Conservation (phyloP, 2,329 filamentous ascomycete genomes). For the Elsinoe arachidis region DNA sequence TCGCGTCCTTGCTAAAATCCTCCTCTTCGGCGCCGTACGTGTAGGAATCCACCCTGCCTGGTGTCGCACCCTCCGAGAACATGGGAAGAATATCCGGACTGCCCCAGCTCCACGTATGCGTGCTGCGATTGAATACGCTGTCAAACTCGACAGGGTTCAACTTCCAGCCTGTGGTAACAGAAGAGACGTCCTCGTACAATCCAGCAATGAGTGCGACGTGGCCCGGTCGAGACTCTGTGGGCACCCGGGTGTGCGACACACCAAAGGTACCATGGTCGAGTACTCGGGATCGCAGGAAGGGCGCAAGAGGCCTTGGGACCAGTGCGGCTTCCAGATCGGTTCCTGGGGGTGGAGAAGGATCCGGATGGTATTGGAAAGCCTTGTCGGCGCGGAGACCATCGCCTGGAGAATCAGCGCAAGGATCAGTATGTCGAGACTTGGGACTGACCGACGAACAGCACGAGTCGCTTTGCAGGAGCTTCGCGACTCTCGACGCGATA, state of each 20-base stretch:
- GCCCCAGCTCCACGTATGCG: conserved; percentile 98
- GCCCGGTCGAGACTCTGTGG: conserved; percentile 90
- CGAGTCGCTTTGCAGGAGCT: conserved; percentile 78
- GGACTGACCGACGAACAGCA: conserved; percentile 74
- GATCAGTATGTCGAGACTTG: neutral
- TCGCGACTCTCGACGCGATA: conserved; percentile 60
- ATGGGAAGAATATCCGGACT: conserved; percentile 95
- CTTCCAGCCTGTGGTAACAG: conserved; percentile 97
- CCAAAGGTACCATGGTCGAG: conserved; percentile 90
- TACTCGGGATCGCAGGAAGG: conserved; percentile 82
- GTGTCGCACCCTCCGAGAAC: conserved; percentile 88
- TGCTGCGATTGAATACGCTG: conserved; percentile 93
- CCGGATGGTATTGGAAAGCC: conserved; percentile 85
- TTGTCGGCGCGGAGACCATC: conserved; percentile 96
- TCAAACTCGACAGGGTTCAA: conserved; percentile 97
- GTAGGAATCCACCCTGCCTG: conserved; percentile 77
- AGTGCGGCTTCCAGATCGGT: conserved; percentile 53
- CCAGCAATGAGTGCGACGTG: conserved; percentile 96
- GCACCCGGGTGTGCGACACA: conserved; percentile 91
- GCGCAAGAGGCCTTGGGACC: conserved; percentile 72
- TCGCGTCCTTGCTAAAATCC: conserved; percentile 78
- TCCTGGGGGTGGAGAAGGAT: conserved; percentile 61
- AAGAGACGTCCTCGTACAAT: conserved; percentile 94
- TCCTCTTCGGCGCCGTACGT: conserved; percentile 78
- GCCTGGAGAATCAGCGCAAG: conserved; percentile 36